A percentile compares a stretch with the other conserved stretches of the same genome.
phyloP scores from a whole-genome alignment of 139 green algal genomes.

The Zygnema circumcarinatum region DNA sequence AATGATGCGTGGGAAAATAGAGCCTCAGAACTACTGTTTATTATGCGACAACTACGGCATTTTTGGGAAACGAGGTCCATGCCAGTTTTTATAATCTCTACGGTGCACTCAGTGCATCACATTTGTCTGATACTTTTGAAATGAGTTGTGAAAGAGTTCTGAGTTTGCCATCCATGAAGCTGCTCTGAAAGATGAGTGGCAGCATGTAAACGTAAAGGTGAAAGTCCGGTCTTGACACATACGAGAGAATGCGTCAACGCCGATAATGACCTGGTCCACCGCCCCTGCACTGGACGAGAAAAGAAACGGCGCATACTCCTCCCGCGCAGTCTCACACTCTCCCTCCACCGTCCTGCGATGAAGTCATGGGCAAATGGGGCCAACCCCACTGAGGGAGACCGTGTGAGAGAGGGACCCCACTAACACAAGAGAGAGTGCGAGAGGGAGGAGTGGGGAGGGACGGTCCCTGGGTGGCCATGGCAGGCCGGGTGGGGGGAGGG shows the following conservation, averaged over 20 bases:
- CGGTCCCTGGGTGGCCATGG: background rate
- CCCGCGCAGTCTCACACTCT: background rate
- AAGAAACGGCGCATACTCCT: constrained; percentile 7
- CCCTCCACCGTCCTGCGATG: background rate
- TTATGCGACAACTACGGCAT: too few species aligned
- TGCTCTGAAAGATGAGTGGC: too few species aligned
- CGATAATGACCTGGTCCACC: background rate
- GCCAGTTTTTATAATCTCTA: too few species aligned
- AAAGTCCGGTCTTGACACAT: too few species aligned
- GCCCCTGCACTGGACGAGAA: background rate
- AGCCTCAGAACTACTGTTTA: too few species aligned
- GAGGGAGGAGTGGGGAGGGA: background rate
- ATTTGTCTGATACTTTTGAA: too few species aligned
- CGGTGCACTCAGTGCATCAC: too few species aligned
- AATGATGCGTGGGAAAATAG: too few species aligned
- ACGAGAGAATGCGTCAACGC: constrained; percentile 12
- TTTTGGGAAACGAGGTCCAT: too few species aligned
- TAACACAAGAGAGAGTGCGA: background rate
- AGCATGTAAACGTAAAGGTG: too few species aligned
- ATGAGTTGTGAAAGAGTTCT: too few species aligned
- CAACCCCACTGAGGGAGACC: background rate
- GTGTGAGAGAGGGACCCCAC: background rate
- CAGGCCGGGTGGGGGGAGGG: background rate
- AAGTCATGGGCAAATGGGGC: background rate
- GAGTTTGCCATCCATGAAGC: too few species aligned